Evolutionary conservation across 257 asterid genomes (phyloP).

Genomic region (Penstemon newberryi): DNA sequence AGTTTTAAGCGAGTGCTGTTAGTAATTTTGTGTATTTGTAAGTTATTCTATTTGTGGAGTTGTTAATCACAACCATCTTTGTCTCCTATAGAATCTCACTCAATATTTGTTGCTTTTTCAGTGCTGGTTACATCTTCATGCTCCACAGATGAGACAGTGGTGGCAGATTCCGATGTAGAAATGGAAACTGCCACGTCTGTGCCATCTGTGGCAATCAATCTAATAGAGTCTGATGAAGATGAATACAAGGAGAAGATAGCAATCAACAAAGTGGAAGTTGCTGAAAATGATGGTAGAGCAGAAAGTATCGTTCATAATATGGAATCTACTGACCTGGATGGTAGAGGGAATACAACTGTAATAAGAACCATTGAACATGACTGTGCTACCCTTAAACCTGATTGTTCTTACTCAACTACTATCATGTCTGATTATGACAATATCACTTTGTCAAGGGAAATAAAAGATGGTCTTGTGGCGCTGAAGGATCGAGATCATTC

Average conservation of each 20-base stretch:
- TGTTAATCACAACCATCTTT: too few relatives aligned
- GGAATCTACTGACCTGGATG: slow-evolving; percentile 44
- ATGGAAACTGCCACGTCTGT: slow-evolving; percentile 69
- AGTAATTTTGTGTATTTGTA: too few relatives aligned
- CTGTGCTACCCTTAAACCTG: slow-evolving; percentile 33
- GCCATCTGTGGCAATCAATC: slow-evolving; percentile 38
- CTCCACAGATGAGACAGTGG: slow-evolving; percentile 95
- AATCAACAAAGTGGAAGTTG: slow-evolving; percentile 33
- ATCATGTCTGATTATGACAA: slow-evolving; percentile 27
- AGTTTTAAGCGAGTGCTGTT: too few relatives aligned
- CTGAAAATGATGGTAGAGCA: slow-evolving; percentile 32
- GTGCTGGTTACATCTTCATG: slow-evolving; percentile 86
- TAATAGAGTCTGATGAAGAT: slow-evolving; percentile 49
- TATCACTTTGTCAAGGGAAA: slow-evolving; percentile 34
- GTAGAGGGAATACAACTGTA: slow-evolving; percentile 32
- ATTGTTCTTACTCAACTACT: slow-evolving; percentile 23
- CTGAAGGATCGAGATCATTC: slow-evolving; percentile 41
- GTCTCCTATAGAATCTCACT: too few relatives aligned
- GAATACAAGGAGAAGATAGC: slow-evolving; percentile 37
- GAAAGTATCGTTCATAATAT: slow-evolving; percentile 33
- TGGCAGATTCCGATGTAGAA: slow-evolving; percentile 91
- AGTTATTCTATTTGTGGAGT: too few relatives aligned
- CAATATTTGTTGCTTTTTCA: slow-evolving; percentile 34
- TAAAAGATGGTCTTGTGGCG: slow-evolving; percentile 32
- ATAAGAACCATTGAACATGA: slow-evolving; percentile 31